phyloP scores from a whole-genome alignment of 2,329 filamentous ascomycete genomes.

The Aspergillus tanneri region DNA sequence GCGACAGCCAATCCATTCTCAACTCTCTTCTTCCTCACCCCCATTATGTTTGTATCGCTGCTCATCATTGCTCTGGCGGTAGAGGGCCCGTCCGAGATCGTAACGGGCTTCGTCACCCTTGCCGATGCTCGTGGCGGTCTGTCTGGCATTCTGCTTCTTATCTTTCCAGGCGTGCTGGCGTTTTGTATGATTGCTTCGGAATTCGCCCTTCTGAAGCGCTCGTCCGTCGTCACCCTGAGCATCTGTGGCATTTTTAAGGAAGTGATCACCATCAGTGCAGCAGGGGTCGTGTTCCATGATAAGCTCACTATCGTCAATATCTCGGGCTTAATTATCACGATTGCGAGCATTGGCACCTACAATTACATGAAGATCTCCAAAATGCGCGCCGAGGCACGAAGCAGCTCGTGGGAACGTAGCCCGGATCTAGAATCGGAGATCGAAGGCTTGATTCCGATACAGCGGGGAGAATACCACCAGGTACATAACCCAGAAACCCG shows the following conservation, averaged over 20 bases:
- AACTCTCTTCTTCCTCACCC: constrained; percentile 95
- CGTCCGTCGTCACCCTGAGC: constrained; percentile 89
- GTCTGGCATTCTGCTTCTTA: constrained; percentile 67
- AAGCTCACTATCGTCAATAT: constrained; percentile 83
- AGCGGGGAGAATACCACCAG: constrained; percentile 27
- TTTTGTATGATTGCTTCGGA: constrained; percentile 97
- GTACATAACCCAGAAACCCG: constrained; percentile 26
- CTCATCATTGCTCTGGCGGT: constrained; percentile 78
- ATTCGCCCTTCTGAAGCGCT: constrained; percentile 91
- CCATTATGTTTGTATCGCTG: constrained; percentile 88
- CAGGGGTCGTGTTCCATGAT: constrained; percentile 85
- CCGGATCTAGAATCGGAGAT: constrained; percentile 29
- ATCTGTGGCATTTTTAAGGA: constrained; percentile 99
- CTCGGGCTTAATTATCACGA: constrained; percentile 81
- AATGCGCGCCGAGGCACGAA: constrained; percentile 75
- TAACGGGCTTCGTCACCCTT: constrained; percentile 64
- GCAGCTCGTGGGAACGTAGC: constrained; percentile 36
- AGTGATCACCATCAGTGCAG: constrained; percentile 90
- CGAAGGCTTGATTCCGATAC: constrained; percentile 26
- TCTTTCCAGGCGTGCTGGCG: constrained; percentile 87
- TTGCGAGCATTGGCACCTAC: constrained; percentile 81
- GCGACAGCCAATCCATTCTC: constrained; percentile 96
- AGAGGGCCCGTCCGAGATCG: constrained; percentile 71
- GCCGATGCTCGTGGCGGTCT: constrained; percentile 65
- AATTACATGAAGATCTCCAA: constrained; percentile 92